Evolutionary conservation across 2,329 filamentous ascomycete species (phyloP).

Genomic region (Penicillium hesseltinei): DNA sequence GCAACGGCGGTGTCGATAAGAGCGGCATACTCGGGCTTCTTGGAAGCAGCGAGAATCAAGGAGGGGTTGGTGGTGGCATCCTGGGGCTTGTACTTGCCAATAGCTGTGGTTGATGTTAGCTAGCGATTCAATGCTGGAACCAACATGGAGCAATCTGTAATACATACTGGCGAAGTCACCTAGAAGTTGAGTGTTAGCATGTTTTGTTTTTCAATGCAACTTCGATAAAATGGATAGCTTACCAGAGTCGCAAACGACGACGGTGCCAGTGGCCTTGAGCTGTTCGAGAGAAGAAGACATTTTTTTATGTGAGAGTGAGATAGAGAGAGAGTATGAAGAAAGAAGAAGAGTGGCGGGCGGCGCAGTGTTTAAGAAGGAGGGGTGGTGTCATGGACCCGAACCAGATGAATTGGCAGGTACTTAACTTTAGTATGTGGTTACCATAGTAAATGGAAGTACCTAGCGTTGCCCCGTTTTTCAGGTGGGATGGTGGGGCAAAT

Average conservation of each 20-base stretch:
- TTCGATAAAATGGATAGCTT: slow-evolving; percentile 41
- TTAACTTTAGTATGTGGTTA: background rate
- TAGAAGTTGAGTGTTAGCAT: slow-evolving; percentile 38
- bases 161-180: slow-evolving; percentile 76
- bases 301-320: slow-evolving; percentile 5
- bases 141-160: slow-evolving; percentile 14
- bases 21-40: slow-evolving; percentile 94
- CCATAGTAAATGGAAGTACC: slow-evolving; percentile 19
- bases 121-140: background rate
- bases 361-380: slow-evolving; percentile 25
- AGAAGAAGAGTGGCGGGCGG: slow-evolving; percentile 18
- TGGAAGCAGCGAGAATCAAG: slow-evolving; percentile 94
- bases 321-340: slow-evolving; percentile 20
- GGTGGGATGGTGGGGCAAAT: slow-evolving; percentile 28
- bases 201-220: slow-evolving; percentile 13
- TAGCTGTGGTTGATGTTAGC: slow-evolving; percentile 58
- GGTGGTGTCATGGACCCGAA: slow-evolving; percentile 18
- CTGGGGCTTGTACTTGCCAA: slow-evolving; percentile 99
- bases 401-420: slow-evolving; percentile 16
- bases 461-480: slow-evolving; percentile 2
- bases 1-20: slow-evolving; percentile 82
- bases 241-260: slow-evolving; percentile 96
- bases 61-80: slow-evolving; percentile 99
- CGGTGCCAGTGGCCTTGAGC: slow-evolving; percentile 94
- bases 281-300: slow-evolving; percentile 94